Evolutionary conservation across 163 green algal species (phyloP).

Genomic region (Scenedesmus sp.): DNA sequence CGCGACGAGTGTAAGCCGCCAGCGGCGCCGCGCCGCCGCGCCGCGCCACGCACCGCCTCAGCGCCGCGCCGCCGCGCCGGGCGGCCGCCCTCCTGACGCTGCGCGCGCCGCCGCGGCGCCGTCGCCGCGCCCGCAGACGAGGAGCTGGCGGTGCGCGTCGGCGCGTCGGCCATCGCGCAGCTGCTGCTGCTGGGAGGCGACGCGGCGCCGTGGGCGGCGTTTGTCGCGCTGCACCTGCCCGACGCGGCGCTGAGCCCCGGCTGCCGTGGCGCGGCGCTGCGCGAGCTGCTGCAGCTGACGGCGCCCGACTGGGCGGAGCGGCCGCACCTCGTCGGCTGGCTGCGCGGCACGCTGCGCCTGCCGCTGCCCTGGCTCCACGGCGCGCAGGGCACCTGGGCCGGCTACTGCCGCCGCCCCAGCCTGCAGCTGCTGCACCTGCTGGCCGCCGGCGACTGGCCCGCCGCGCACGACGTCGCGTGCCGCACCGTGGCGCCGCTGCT

Average conservation of each 20-base stretch:
- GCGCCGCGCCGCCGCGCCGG: neutral
- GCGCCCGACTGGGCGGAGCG: neutral
- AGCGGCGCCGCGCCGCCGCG: neutral
- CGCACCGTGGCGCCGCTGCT: constrained; percentile 5
- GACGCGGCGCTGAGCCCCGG: neutral
- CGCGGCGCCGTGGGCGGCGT: neutral
- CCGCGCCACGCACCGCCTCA: no score
- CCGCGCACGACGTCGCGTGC: constrained; percentile 19
- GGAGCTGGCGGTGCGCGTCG: neutral
- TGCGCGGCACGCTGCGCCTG: constrained; percentile 13
- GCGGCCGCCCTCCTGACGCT: neutral
- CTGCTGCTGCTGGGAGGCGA: constrained; percentile 20
- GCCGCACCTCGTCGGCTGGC: neutral
- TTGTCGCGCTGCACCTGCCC: constrained; percentile 31
- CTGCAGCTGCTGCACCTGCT: constrained; percentile 22
- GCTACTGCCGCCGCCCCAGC: neutral
- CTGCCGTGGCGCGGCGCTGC: neutral
- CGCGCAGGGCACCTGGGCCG: constrained; percentile 4
- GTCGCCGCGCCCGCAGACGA: constrained; percentile 1
- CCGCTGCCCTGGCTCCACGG: constrained; percentile 27
- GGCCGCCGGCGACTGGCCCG: constrained; percentile 14
- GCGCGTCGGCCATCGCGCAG: neutral
- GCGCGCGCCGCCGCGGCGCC: neutral
- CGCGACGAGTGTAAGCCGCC: constrained; percentile 26
- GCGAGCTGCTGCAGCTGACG: constrained; percentile 1